A percentile compares a stretch with the other conserved stretches of the same genome.
Evolutionary conservation across 352 stramenopile species (phyloP).

Genomic region (Globisporangium okanoganense): DNA sequence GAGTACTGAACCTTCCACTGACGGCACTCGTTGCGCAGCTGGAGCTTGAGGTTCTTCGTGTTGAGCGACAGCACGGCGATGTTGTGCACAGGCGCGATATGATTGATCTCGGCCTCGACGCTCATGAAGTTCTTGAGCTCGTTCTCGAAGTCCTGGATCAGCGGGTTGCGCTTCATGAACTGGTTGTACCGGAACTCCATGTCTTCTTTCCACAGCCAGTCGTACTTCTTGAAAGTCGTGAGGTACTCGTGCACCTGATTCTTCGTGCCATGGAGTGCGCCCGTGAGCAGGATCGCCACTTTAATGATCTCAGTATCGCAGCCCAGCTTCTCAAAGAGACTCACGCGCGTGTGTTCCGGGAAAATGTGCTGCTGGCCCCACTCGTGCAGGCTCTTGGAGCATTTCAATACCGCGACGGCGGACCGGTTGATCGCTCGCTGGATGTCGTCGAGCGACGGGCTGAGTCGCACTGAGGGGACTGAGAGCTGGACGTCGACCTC

Average conservation of each 20-base stretch:
- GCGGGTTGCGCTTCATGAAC: slow-evolving; percentile 78
- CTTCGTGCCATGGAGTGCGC: slow-evolving; percentile 77
- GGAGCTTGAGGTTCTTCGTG: slow-evolving; percentile 86
- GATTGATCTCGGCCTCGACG: slow-evolving; percentile 72
- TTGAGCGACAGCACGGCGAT: slow-evolving; percentile 84
- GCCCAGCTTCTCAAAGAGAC: slow-evolving; percentile 80
- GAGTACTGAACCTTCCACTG: slow-evolving; percentile 88
- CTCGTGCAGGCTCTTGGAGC: slow-evolving; percentile 73
- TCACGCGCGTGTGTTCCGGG: slow-evolving; percentile 41
- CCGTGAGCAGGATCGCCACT: slow-evolving; percentile 80
- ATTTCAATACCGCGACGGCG: slow-evolving; percentile 76
- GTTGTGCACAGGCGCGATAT: slow-evolving; percentile 79
- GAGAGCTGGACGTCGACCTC: slow-evolving; percentile 84
- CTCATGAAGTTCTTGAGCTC: slow-evolving; percentile 81
- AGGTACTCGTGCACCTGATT: slow-evolving; percentile 85
- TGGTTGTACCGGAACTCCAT: slow-evolving; percentile 85
- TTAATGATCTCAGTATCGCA: slow-evolving; percentile 90
- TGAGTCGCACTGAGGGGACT: slow-evolving; percentile 75
- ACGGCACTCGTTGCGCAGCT: slow-evolving; percentile 79
- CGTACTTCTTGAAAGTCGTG: slow-evolving; percentile 82
- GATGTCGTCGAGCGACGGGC: slow-evolving; percentile 80
- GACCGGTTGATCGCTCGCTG: slow-evolving; percentile 82
- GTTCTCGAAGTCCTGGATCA: slow-evolving; percentile 81
- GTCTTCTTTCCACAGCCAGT: slow-evolving; percentile 90
- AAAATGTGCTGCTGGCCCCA: slow-evolving; percentile 73